phyloP scores from a whole-genome alignment of 2,329 filamentous ascomycete species.

The Claviceps pazoutovae region DNA sequence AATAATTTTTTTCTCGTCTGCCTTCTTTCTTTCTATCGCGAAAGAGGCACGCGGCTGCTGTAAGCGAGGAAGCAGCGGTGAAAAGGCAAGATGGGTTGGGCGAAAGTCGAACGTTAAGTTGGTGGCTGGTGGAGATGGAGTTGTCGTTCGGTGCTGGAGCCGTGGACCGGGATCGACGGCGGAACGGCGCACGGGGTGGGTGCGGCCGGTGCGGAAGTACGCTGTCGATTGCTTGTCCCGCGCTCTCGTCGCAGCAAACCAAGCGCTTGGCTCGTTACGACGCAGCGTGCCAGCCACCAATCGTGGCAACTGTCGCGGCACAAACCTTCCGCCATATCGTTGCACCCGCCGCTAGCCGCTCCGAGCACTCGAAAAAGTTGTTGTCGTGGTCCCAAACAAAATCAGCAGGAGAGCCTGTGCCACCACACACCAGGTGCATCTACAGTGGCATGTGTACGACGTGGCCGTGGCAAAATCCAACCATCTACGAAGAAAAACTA shows the following conservation, averaged over 20 bases:
- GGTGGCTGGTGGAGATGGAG: slow-evolving; percentile 1
- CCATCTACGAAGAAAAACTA: background rate
- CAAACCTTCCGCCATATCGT: background rate
- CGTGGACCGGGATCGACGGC: too few relatives aligned
- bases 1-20: background rate
- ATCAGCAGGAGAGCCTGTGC: background rate
- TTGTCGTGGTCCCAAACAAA: background rate
- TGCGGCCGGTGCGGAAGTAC: background rate
- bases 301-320: too few relatives aligned
- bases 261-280: too few relatives aligned
- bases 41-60: background rate
- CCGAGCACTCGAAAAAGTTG: background rate
- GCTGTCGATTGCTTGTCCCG: too few relatives aligned
- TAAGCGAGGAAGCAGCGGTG: background rate
- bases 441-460: background rate
- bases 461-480: background rate
- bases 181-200: background rate
- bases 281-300: too few relatives aligned
- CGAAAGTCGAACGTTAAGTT: background rate
- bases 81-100: background rate
- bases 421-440: background rate
- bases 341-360: background rate
- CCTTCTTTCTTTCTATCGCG: background rate
- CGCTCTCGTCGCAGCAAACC: too few relatives aligned
- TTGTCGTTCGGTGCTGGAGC: background rate